These are phyloP conservation scores for Trametes versicolor DNA, from an alignment of 1,284 basidiomycete genomes.

Conservation along the genomic window DNA sequence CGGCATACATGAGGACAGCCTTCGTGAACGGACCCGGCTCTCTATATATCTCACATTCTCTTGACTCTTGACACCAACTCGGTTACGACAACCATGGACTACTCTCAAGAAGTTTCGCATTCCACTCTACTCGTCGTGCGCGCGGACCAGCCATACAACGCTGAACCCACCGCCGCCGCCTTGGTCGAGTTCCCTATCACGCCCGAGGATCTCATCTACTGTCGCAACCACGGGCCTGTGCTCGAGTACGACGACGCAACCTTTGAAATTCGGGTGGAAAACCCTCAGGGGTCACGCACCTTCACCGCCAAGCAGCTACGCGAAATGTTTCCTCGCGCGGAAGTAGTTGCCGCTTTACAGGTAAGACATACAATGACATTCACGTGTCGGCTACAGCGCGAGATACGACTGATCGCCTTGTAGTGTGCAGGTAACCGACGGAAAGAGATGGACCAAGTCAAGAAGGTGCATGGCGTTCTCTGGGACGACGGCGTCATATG, in stretches of 20 bases:
- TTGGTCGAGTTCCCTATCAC: conserved; percentile 64
- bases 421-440: conserved; percentile 77
- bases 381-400: not conserved
- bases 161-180: conserved; percentile 60
- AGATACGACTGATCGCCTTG: not conserved
- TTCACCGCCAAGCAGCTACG: conserved; percentile 55
- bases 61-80: not conserved
- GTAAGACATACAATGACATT: conserved; percentile 49
- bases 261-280: conserved; percentile 55
- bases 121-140: conserved; percentile 58
- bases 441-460: conserved; percentile 69
- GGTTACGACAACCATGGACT: conserved; percentile 50
- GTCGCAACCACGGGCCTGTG: conserved; percentile 69
- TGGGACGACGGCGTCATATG: conserved; percentile 73
- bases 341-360: conserved; percentile 67
- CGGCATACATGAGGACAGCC: conserved; percentile 14
- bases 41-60: not conserved
- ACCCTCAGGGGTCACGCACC: conserved; percentile 44
- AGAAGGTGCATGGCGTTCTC: conserved; percentile 54
- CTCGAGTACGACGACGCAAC: conserved; percentile 56
- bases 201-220: conserved; percentile 68
- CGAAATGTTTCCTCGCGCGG: conserved; percentile 51
- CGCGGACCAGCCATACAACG: conserved; percentile 62
- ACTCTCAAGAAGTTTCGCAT: conserved; percentile 51
- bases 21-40: not conserved